Percentiles rank a stretch among this genome's conserved stretches.
Evolutionary conservation across 2,329 filamentous ascomycete genomes (phyloP).

Genomic region (Zalaria obscura): DNA sequence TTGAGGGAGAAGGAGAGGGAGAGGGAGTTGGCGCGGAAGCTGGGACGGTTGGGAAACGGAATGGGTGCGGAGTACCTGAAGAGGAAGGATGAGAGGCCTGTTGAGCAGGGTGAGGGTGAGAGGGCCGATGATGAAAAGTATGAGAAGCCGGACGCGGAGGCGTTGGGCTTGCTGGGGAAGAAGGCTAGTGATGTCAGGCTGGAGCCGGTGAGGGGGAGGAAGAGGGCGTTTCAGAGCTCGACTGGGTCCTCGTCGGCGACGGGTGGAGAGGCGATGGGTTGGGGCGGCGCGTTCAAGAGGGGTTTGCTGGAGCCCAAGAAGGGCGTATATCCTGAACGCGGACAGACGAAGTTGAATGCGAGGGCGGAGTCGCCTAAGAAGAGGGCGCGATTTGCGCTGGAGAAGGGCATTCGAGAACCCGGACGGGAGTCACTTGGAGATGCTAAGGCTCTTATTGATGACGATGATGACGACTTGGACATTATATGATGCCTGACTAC

Average conservation of each 20-base stretch:
- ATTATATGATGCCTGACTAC: constrained; percentile 17
- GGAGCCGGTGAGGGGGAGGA: constrained; percentile 27
- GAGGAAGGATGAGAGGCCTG: too few species aligned
- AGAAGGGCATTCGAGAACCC: constrained; percentile 34
- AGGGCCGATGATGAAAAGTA: too few species aligned
- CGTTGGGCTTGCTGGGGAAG: constrained; percentile 29
- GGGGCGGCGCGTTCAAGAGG: constrained; percentile 30
- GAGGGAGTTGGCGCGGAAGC: constrained; percentile 53
- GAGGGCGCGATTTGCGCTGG: constrained; percentile 31
- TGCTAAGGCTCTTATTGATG: constrained; percentile 19
- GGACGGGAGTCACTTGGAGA: constrained; percentile 30
- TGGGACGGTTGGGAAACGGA: constrained; percentile 49
- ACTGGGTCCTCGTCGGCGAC: constrained; percentile 17
- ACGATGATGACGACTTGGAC: constrained; percentile 33
- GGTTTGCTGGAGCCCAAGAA: constrained; percentile 23
- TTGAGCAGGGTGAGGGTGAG: too few species aligned
- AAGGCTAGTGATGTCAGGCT: constrained; percentile 28
- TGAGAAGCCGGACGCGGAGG: constrained; percentile 5
- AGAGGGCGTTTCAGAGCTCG: constrained; percentile 17
- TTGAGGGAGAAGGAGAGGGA: constrained; percentile 48
- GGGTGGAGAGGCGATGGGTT: constrained; percentile 28
- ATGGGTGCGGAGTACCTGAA: constrained; percentile 57
- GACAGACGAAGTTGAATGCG: constrained; percentile 14
- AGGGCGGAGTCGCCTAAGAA: constrained; percentile 25
- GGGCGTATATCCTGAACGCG: constrained; percentile 13